phyloP scores from a whole-genome alignment of 2,329 filamentous ascomycete species.

The Paecilomyces dactylethromorphus region DNA sequence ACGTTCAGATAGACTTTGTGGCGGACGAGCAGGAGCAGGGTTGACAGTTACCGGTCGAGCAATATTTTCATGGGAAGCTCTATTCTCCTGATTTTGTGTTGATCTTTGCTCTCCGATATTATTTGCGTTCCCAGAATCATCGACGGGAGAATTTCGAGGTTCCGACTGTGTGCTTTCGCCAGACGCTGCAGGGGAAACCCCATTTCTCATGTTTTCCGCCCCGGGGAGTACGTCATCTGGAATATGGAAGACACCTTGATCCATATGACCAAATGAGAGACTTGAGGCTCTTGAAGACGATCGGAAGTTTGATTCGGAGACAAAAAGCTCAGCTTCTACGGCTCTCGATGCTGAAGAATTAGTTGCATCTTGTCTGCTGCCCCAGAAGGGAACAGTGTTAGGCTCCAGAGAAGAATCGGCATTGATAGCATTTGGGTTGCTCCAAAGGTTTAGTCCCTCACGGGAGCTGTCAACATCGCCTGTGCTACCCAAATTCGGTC shows the following conservation, averaged over 20 bases:
- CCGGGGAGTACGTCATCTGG: neutral
- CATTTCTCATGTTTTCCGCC: neutral
- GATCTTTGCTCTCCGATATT: neutral
- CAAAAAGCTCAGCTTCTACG: neutral
- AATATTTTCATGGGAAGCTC: neutral
- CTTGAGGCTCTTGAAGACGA: neutral
- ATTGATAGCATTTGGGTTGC: neutral
- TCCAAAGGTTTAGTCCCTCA: neutral
- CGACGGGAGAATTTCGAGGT: neutral
- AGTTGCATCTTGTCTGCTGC: neutral
- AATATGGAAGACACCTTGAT: neutral
- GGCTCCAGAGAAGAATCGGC: neutral
- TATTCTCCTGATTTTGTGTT: neutral
- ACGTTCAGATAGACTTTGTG: slow-evolving; percentile 16
- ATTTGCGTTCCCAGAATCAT: neutral
- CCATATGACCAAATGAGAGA: neutral
- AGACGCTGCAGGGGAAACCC: neutral
- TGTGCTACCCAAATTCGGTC: neutral
- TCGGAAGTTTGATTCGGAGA: neutral
- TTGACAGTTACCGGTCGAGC: slow-evolving; percentile 1
- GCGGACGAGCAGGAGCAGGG: slow-evolving; percentile 5
- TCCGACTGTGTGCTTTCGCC: neutral
- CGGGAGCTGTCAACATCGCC: neutral
- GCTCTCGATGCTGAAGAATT: neutral
- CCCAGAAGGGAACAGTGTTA: neutral